A percentile compares a stretch with the other conserved stretches of the same genome.
These are phyloP conservation scores for Triangularia setosa DNA, from an alignment of 2,329 filamentous ascomycete species.

Conservation along the genomic window DNA sequence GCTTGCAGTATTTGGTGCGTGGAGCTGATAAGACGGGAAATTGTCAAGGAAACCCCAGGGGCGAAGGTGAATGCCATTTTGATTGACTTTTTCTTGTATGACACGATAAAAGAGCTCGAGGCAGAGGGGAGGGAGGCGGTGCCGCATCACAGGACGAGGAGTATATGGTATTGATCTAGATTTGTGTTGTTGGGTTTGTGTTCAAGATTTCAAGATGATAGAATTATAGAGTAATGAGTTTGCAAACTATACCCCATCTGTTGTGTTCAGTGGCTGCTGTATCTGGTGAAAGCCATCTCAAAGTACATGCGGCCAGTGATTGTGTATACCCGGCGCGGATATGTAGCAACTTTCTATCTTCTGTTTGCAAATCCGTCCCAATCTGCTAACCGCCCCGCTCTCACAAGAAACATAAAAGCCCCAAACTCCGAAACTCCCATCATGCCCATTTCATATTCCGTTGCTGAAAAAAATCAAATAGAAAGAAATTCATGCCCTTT, in stretches of 20 bases:
- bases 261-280: neutral
- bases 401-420: neutral
- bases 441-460: neutral
- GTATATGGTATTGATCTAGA: conserved; percentile 76
- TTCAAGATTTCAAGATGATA: neutral
- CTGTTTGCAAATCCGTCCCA: neutral
- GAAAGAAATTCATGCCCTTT: too few relatives aligned
- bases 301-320: neutral
- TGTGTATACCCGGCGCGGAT: neutral
- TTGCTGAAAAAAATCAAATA: too few relatives aligned
- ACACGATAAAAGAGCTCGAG: conserved; percentile 86
- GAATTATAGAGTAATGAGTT: neutral
- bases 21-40: conserved; percentile 81
- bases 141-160: conserved; percentile 84
- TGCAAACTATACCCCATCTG: too few relatives aligned
- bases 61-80: conserved; percentile 78
- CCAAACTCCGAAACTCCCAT: neutral
- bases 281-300: neutral
- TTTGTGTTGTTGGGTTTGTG: neutral
- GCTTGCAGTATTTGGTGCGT: conserved; percentile 95
- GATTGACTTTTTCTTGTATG: conserved; percentile 97
- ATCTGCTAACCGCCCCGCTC: neutral
- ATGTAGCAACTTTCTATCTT: neutral
- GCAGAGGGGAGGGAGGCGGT: conserved; percentile 55
- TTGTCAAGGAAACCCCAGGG: conserved; percentile 67